phyloP scores from a whole-genome alignment of 2,329 filamentous ascomycete genomes.

The Fonsecaea pedrosoi region DNA sequence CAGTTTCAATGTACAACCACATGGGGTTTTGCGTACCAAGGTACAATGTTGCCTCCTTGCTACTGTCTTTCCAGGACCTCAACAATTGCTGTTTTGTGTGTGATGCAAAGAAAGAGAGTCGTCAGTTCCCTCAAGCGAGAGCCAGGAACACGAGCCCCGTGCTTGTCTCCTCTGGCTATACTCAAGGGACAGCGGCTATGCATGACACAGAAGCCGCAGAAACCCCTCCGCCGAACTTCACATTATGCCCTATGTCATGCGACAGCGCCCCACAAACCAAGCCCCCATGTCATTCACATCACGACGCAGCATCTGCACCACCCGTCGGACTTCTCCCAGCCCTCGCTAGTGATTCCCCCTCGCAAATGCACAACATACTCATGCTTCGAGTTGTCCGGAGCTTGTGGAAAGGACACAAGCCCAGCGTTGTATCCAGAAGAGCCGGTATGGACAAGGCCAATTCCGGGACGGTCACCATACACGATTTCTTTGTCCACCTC shows the following conservation, averaged over 20 bases:
- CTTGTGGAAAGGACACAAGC: neutral
- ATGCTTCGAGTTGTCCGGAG: neutral
- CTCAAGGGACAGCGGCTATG: neutral
- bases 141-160: neutral
- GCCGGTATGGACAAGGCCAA: neutral
- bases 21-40: neutral
- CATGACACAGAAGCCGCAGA: neutral
- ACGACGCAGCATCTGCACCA: constrained; percentile 1
- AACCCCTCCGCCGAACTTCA: neutral
- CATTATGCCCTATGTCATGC: neutral
- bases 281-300: neutral
- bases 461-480: neutral
- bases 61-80: neutral
- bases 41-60: neutral
- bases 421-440: neutral
- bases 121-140: neutral
- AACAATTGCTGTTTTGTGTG: neutral
- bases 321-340: constrained; percentile 1
- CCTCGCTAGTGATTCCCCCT: neutral
- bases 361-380: neutral
- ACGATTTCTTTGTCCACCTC: neutral
- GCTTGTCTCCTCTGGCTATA: neutral
- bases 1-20: constrained; percentile 1
- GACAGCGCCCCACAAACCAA: neutral
- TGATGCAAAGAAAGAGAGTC: neutral